Evolutionary conservation across 106 monocot species (phyloP), one percentile per base, ranked within the genome.

Genomic region (Dioscorea dumetorum): DNA sequence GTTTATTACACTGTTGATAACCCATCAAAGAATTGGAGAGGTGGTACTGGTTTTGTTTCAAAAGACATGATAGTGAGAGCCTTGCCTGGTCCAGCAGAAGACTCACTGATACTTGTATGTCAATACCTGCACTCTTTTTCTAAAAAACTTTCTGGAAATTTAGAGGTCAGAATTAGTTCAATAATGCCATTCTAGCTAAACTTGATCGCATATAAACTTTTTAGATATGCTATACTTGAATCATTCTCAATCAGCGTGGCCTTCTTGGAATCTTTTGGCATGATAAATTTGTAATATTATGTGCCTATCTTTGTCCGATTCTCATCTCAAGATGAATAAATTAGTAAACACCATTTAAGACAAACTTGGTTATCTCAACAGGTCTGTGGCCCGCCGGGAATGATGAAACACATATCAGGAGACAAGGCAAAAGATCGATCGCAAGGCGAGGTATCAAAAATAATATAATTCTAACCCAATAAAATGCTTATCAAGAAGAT

Each of bases 381-480:
- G 95, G 95, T 95, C 3, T 97, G 95, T 77, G 95, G 95, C 18
- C 91, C 91, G 12, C 95, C 91, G 22, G 95, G 95, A 41, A 78
- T 97, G 91, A 91, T 97, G 95, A 73, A 89, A 24, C 95, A 97
- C 63, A 78, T 91, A 75, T 97, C 91, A 56, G 95, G 95, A 52
- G 86, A 84, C 64, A 97, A 91, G 54, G 95, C 91, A 64, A 79
- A 85, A 66, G 88, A 91, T 61, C 73, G 84, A 73, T 76, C 91
- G 48, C 95, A 97, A 84, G 95, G 95, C 52, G 86, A 87, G 87
- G 95, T 95, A 76, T 12, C 8, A 21, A 50, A 18, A 28, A 32
- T 4, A 18, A 16, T 2, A 12, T 24, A 0, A 15, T 11, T 22
- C 9, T 0, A 19, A 3, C 28, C 28, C 28, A 28, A 3, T 3